phyloP scores from a whole-genome alignment of 495 filamentous ascomycete genomes.

The Penicillium macrosclerotiorum region DNA sequence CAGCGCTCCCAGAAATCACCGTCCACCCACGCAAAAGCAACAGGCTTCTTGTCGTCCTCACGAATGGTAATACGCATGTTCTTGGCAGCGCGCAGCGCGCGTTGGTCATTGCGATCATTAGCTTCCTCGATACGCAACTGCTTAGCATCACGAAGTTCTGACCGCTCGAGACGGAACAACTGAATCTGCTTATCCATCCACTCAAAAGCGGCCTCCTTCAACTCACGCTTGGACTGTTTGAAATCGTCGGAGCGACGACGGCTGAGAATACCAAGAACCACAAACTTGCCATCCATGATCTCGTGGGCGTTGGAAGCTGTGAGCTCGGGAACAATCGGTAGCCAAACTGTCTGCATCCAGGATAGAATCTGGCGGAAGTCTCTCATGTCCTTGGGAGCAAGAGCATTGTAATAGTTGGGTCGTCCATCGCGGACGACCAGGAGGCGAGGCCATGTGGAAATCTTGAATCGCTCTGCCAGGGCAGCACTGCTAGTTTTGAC shows the following conservation, averaged over 20 bases:
- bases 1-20: constrained; percentile 97
- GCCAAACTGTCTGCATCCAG: constrained; percentile 97
- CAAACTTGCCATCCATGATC: constrained; percentile 90
- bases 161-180: constrained; percentile 83
- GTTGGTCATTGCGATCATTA: constrained; percentile 87
- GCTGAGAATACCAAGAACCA: constrained; percentile 86
- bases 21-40: constrained; percentile 98
- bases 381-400: constrained; percentile 86
- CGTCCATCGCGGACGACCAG: constrained; percentile 86
- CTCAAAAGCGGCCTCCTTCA: constrained; percentile 92
- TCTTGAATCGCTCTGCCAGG: constrained; percentile 80
- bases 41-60: constrained; percentile 79
- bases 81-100: constrained; percentile 84
- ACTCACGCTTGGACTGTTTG: constrained; percentile 72
- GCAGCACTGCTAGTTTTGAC: constrained; percentile 79
- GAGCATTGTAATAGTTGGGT: constrained; percentile 79
- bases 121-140: constrained; percentile 94
- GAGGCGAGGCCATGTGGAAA: constrained; percentile 90
- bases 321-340: constrained; percentile 95
- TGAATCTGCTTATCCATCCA: constrained; percentile 97
- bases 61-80: constrained; percentile 87
- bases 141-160: constrained; percentile 90
- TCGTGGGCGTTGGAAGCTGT: constrained; percentile 87
- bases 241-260: constrained; percentile 79
- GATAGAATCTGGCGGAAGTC: constrained; percentile 74